phyloP scores from a whole-genome alignment of 352 stramenopile species.

The Phytophthora pinifolia region DNA sequence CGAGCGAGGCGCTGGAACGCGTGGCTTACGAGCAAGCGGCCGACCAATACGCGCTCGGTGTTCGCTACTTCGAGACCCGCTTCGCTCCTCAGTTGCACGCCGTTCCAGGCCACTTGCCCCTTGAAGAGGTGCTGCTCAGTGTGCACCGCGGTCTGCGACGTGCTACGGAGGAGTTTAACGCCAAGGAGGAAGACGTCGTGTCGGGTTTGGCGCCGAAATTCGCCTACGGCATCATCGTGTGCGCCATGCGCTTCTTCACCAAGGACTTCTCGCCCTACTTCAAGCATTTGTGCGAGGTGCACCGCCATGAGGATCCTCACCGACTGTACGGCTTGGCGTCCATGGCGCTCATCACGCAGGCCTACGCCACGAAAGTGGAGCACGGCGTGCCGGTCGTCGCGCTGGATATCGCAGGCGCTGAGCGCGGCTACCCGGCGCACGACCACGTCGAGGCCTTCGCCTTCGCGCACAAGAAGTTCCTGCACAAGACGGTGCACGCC shows the following conservation, averaged over 20 bases:
- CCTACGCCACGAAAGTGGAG: slow-evolving; percentile 65
- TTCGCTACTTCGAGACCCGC: slow-evolving; percentile 86
- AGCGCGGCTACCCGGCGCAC: slow-evolving; percentile 76
- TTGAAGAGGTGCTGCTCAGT: slow-evolving; percentile 74
- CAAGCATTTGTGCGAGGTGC: slow-evolving; percentile 79
- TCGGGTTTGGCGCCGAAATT: slow-evolving; percentile 60
- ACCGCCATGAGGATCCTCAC: slow-evolving; percentile 68
- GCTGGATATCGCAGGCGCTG: slow-evolving; percentile 83
- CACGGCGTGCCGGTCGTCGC: slow-evolving; percentile 81
- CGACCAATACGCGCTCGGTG: slow-evolving; percentile 78
- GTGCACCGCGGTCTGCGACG: slow-evolving; percentile 63
- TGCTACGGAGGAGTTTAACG: slow-evolving; percentile 72
- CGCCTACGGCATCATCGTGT: slow-evolving; percentile 89
- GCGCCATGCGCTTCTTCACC: slow-evolving; percentile 89
- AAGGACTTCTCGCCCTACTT: slow-evolving; percentile 84
- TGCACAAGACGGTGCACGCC: slow-evolving; percentile 89
- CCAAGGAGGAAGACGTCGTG: slow-evolving; percentile 44
- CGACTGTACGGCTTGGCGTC: slow-evolving; percentile 82
- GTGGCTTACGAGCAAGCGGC: slow-evolving; percentile 83
- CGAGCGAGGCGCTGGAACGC: slow-evolving; percentile 64
- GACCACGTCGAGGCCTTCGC: slow-evolving; percentile 83
- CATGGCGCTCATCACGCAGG: slow-evolving; percentile 81
- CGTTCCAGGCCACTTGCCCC: slow-evolving; percentile 52
- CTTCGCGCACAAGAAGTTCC: slow-evolving; percentile 87
- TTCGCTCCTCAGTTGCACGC: slow-evolving; percentile 86